Base-by-base conservation (phyloP, 139 green algal genomes). In the Chlamydomonas incerta region DNA sequence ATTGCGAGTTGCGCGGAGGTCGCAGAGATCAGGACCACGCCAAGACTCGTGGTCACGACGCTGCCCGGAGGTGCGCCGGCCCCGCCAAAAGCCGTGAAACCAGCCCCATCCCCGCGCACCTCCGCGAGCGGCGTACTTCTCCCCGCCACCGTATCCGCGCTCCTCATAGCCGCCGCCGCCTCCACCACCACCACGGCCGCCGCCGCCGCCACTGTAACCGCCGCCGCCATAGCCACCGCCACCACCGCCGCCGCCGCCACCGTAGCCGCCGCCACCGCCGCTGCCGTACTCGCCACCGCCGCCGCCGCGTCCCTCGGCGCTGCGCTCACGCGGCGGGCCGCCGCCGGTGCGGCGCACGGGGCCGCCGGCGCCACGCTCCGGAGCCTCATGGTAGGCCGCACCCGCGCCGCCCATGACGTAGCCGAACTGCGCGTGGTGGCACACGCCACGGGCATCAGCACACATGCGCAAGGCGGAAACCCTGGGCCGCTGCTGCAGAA, bases 291-390 rank as follows among this genome's bases (percentile, higher is more conserved):
- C 41, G 41, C 41, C 41, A 8, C 41, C 41, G 8, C 41, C 41
- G 41, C 41, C 76, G 28, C 63, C 76, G 17, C 76, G 63, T 13
- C 75, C 75, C 28, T 72, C 77, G 29, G 46, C 65, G n/a, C 65
- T 62, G 65, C 65, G 65, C 4, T 66, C 77, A 1, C 77, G n/a
- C 10, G 65, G 46, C 6, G 66, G 80, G 14, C 17, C 31, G 31
- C 66, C 66, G 41, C 41, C 62, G 76, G 62, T 34, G 63, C 88
- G 80, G 41, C 80, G 84, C 58, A 60, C 75, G 72, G 85, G 85
- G 52, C 68, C 79, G 37, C 77, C 83, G 55, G 77, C 9, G 63
- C 87, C 83, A 60, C 69, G 60, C 60, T n/a, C 66, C 37, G 60
- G n/a, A 50, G 29, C 71, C 72, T 87, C 76, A 31, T 80, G 67